Conservation (phyloP, 2,329 filamentous ascomycete genomes). For the Pestalotiopsis sp. region DNA sequence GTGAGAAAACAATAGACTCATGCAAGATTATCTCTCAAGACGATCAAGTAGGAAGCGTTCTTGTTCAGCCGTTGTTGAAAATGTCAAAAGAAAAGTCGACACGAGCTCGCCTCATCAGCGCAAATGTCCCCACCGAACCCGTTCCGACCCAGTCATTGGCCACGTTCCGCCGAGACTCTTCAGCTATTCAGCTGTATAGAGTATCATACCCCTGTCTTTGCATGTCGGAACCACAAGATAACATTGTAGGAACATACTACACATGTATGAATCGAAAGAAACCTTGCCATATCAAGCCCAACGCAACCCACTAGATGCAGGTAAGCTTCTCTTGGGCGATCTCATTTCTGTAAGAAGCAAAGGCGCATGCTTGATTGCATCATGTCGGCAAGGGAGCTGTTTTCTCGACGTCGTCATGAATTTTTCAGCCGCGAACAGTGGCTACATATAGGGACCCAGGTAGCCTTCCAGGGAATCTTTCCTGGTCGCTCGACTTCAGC, state of each 20-base stretch:
- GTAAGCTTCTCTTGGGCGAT: neutral
- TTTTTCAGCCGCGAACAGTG: neutral
- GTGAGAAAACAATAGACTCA: neutral
- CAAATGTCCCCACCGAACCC: neutral
- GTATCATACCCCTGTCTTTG: neutral
- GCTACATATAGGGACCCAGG: neutral
- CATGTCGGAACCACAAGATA: neutral
- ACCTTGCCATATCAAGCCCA: neutral
- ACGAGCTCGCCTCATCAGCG: neutral
- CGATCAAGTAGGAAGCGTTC: neutral
- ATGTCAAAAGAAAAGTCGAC: neutral
- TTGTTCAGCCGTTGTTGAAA: neutral
- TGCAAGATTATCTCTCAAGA: neutral
- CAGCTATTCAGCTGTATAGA: conserved; percentile 8
- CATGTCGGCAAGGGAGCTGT: neutral
- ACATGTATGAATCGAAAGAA: neutral
- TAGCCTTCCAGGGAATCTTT: neutral
- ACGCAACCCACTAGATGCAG: neutral
- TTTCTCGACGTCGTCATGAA: neutral
- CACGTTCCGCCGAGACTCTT: neutral
- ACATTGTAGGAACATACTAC: neutral
- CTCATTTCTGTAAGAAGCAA: neutral
- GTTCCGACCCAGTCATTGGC: neutral
- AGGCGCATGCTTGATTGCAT: neutral
- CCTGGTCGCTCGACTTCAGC: no score